Evolutionary conservation across 1,284 basidiomycete genomes (phyloP).

Genomic region (Leccinum holopus): DNA sequence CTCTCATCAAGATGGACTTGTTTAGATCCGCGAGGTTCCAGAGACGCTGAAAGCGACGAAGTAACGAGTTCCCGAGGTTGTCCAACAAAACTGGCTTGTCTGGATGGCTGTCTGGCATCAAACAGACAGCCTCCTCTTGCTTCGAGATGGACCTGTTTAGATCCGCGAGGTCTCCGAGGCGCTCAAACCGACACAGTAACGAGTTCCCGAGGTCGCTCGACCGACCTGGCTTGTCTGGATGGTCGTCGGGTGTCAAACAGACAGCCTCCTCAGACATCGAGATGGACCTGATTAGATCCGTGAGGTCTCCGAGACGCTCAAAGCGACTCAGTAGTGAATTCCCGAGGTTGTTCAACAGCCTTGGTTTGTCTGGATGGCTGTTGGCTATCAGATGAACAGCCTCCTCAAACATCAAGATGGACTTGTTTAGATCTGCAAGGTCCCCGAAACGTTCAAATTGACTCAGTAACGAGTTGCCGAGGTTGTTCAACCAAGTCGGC

Average conservation of each 20-base stretch:
- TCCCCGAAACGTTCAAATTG: not conserved
- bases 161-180: not conserved
- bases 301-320: not conserved
- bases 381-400: not conserved
- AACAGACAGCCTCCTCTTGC: not conserved
- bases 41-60: not conserved
- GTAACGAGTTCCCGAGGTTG: not conserved
- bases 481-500: not conserved
- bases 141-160: not conserved
- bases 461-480: not conserved
- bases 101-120: not conserved
- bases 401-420: not conserved
- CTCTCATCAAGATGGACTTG: not conserved
- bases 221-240: not conserved
- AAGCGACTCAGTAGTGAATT: not conserved
- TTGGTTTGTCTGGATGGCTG: not conserved
- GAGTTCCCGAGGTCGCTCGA: not conserved
- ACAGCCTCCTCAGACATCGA: not conserved
- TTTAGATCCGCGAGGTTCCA: not conserved
- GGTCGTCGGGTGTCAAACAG: not conserved
- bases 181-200: not conserved
- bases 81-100: not conserved
- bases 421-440: not conserved
- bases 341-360: not conserved
- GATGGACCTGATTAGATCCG: not conserved